Evolutionary conservation across 2,329 filamentous ascomycete genomes (phyloP).

Genomic region (Fusarium circinatum): DNA sequence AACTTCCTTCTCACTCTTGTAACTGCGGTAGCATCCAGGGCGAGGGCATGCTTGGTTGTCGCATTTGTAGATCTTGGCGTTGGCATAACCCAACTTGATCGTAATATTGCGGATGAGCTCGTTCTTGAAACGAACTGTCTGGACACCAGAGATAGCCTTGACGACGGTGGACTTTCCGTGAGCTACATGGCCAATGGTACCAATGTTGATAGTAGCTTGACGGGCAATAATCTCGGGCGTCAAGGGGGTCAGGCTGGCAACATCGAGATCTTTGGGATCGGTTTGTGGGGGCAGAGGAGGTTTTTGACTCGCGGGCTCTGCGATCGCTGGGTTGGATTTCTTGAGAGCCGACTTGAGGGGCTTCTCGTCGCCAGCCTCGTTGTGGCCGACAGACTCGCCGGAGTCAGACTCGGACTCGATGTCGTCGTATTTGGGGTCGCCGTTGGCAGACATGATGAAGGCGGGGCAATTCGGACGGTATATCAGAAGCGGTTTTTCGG

Average conservation of each 20-base stretch:
- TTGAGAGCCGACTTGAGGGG: constrained; percentile 87
- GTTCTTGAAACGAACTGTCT: constrained; percentile 99
- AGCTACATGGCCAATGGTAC: constrained; percentile 97
- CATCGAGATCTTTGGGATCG: constrained; percentile 87
- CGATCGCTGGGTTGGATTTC: constrained; percentile 68
- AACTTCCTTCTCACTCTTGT: constrained; percentile 98
- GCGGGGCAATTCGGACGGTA: constrained; percentile 45
- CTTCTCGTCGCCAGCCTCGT: constrained; percentile 71
- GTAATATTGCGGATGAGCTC: constrained; percentile 99
- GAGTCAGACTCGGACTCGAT: constrained; percentile 77
- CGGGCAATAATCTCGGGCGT: constrained; percentile 97
- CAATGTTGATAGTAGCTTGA: constrained; percentile 99
- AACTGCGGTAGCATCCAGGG: constrained; percentile 95
- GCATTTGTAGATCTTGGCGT: constrained; percentile 99
- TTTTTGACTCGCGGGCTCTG: constrained; percentile 64
- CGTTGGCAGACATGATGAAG: constrained; percentile 64
- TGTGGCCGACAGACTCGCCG: constrained; percentile 71
- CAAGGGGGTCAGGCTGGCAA: constrained; percentile 81
- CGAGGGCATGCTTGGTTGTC: constrained; percentile 91
- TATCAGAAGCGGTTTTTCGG: constrained; percentile 38
- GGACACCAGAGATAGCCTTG: constrained; percentile 98
- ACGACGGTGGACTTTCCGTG: constrained; percentile 99
- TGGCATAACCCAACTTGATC: constrained; percentile 99
- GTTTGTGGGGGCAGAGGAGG: constrained; percentile 83
- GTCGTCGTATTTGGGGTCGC: constrained; percentile 74